These are phyloP conservation scores for Cornus kousa DNA, from an alignment of 148 eudicot genomes.

Conservation along the genomic window DNA sequence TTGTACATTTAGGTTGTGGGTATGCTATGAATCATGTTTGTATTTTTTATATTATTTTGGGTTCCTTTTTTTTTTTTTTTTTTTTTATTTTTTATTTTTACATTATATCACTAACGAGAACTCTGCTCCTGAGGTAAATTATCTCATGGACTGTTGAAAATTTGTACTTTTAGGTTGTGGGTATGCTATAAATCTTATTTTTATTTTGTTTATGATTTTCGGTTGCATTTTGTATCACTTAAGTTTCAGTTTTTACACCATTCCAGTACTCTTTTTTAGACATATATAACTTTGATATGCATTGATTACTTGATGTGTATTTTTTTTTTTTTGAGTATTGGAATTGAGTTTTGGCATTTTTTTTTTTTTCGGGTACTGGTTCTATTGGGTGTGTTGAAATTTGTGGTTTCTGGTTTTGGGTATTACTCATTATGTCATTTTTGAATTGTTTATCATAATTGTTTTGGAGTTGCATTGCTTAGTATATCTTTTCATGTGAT, in stretches of 20 bases:
- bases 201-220: too few species aligned
- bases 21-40: too few species aligned
- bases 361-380: not conserved
- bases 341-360: not conserved
- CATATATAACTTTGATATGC: not conserved
- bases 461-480: not conserved
- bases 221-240: too few species aligned
- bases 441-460: not conserved
- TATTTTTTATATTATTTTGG: too few species aligned
- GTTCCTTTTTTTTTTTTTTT: not conserved
- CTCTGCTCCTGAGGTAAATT: too few species aligned
- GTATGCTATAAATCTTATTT: too few species aligned
- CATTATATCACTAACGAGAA: too few species aligned
- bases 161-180: too few species aligned
- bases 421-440: not conserved
- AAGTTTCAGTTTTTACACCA: not conserved
- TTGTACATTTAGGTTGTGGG: too few species aligned
- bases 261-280: not conserved
- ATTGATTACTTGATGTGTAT: not conserved
- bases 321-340: not conserved
- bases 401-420: not conserved
- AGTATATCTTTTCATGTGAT: conserved; percentile 1
- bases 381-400: not conserved
- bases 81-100: too few species aligned
- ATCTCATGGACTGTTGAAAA: too few species aligned